phyloP scores from a whole-genome alignment of 2,329 filamentous ascomycete species.

The Ceratocystis lukuohia region DNA sequence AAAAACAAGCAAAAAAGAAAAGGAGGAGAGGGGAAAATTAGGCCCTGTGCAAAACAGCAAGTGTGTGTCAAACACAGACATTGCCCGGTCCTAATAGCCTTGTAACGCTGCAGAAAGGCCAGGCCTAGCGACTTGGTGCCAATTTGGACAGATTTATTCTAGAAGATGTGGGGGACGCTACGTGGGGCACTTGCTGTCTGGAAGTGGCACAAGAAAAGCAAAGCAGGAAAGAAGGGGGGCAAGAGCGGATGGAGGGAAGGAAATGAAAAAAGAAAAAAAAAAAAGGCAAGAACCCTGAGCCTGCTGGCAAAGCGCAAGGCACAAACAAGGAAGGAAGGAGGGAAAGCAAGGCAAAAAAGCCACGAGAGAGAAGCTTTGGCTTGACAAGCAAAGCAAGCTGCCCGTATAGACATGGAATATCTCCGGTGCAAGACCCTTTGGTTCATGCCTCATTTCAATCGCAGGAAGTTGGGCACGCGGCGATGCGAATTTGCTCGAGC shows the following conservation, averaged over 20 bases:
- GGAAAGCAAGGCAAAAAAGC: neutral
- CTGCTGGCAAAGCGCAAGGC: neutral
- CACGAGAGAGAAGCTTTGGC: neutral
- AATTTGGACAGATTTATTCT: neutral
- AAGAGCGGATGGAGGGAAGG: neutral
- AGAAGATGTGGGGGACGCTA: slow-evolving; percentile 1
- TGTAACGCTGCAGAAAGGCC: neutral
- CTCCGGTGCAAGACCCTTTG: neutral
- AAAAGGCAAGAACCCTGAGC: neutral
- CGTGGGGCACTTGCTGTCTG: neutral
- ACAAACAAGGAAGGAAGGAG: neutral
- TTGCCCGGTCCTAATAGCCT: neutral
- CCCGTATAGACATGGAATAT: neutral
- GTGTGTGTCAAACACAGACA: neutral
- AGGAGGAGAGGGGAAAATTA: neutral
- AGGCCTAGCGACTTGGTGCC: neutral
- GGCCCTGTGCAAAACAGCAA: neutral
- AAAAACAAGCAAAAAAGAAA: neutral
- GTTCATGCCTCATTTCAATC: slow-evolving; percentile 2
- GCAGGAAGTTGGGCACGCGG: neutral
- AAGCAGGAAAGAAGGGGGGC: neutral
- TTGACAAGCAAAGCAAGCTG: neutral
- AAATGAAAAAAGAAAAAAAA: neutral
- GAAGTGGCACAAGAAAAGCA: neutral
- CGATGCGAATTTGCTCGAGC: neutral